Conservation (phyloP, 2,329 filamentous ascomycete genomes). For the Diaporthe sp. region DNA sequence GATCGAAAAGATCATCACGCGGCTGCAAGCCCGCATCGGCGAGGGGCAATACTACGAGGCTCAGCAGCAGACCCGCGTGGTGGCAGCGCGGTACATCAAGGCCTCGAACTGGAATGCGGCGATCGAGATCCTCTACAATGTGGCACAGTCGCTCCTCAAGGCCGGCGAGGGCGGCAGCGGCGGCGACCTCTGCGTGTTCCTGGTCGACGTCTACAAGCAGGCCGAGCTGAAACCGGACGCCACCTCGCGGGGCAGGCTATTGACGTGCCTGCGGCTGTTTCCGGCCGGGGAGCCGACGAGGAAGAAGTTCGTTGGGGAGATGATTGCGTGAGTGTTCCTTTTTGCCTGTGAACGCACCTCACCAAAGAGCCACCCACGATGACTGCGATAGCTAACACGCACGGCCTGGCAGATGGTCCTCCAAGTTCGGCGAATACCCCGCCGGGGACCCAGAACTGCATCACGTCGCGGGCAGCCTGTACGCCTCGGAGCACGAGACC, state of each 20-base stretch:
- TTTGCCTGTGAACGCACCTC: background rate
- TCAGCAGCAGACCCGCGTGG: conserved; percentile 96
- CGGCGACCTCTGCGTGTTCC: conserved; percentile 87
- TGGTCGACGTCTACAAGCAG: conserved; percentile 93
- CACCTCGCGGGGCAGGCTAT: conserved; percentile 79
- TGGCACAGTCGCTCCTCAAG: conserved; percentile 87
- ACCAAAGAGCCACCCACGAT: background rate
- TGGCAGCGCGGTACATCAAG: conserved; percentile 94
- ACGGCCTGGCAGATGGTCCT: conserved; percentile 74
- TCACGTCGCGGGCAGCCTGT: conserved; percentile 88
- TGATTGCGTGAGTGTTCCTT: conserved; percentile 74
- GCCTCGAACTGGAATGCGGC: conserved; percentile 86
- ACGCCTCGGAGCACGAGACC: conserved; percentile 91
- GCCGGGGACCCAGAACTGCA: conserved; percentile 95
- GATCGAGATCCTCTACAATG: conserved; percentile 86
- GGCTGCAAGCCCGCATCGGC: conserved; percentile 76
- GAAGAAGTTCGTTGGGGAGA: conserved; percentile 92
- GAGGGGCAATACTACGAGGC: conserved; percentile 97
- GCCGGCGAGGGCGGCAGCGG: conserved; percentile 95
- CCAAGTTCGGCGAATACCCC: conserved; percentile 86
- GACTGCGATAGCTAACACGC: conserved; percentile 5
- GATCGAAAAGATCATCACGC: conserved; percentile 70
- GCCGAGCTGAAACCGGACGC: conserved; percentile 83
- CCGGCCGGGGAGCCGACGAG: conserved; percentile 86
- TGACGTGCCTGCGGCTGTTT: conserved; percentile 86